Conservation (phyloP, 352 stramenopile genomes). For the Globisporangium nodosum region DNA sequence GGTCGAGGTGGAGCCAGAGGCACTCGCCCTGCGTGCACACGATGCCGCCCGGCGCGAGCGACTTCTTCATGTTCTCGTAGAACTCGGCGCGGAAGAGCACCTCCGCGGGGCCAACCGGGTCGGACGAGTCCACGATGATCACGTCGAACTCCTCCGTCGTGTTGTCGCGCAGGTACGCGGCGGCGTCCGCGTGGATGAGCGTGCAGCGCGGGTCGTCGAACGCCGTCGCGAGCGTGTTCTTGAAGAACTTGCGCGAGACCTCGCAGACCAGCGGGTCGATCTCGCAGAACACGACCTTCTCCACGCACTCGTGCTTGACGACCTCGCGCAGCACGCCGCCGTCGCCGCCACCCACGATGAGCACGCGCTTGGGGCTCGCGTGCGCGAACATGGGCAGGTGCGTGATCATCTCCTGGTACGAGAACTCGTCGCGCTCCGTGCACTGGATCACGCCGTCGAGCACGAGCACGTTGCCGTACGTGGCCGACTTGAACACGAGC, state of each 20-base stretch:
- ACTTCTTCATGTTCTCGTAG: conserved; percentile 92
- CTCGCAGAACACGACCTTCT: conserved; percentile 98
- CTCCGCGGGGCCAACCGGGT: conserved; percentile 93
- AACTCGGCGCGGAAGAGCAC: conserved; percentile 94
- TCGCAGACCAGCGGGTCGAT: conserved; percentile 98
- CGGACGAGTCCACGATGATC: conserved; percentile 96
- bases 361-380: conserved; percentile 91
- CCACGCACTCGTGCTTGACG: conserved; percentile 89
- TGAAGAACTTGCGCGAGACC: conserved; percentile 93
- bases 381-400: conserved; percentile 97
- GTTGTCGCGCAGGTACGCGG: conserved; percentile 84
- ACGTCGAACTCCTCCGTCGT: conserved; percentile 90
- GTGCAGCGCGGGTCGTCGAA: conserved; percentile 96
- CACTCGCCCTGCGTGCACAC: conserved; percentile 96
- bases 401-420: conserved; percentile 99
- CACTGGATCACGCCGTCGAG: conserved; percentile 99
- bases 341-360: conserved; percentile 98
- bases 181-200: conserved; percentile 91
- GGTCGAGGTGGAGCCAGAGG: conserved; percentile 96
- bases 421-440: conserved; percentile 97
- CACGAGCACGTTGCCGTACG: conserved; percentile 97
- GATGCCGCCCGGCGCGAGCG: conserved; percentile 80
- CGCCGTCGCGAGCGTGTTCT: conserved; percentile 84
- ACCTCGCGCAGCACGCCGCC: conserved; percentile 97
- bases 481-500: conserved; percentile 98